These are phyloP conservation scores for Lactarius trivialis DNA, from an alignment of 768 basidiomycete species.

Conservation along the genomic window DNA sequence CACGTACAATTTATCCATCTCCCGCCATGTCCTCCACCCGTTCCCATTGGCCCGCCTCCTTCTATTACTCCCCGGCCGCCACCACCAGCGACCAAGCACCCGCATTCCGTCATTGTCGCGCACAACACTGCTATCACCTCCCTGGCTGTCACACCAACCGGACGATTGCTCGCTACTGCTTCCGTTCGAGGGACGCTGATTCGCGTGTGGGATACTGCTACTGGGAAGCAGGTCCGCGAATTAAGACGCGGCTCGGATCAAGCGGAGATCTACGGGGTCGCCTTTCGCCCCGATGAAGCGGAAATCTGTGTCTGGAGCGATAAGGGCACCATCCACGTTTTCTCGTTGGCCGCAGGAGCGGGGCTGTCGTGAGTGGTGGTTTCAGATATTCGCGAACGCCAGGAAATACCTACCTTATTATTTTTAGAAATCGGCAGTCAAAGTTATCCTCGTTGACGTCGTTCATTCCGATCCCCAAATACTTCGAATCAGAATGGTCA, in stretches of 20 bases:
- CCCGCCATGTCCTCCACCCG: constrained; percentile 65
- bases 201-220: constrained; percentile 74
- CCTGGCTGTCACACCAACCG: constrained; percentile 70
- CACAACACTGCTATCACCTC: constrained; percentile 76
- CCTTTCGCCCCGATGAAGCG: constrained; percentile 78
- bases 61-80: constrained; percentile 48
- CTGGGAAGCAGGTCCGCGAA: constrained; percentile 70
- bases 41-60: constrained; percentile 49
- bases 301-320: constrained; percentile 92
- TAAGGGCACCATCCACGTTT: constrained; percentile 90
- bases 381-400: background rate
- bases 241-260: constrained; percentile 83
- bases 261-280: constrained; percentile 86
- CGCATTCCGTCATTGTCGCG: constrained; percentile 76
- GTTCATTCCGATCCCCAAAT: constrained; percentile 78
- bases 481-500: constrained; percentile 95
- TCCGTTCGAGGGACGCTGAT: constrained; percentile 80
- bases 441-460: constrained; percentile 73
- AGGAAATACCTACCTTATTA: background rate
- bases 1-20: constrained; percentile 86
- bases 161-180: constrained; percentile 75
- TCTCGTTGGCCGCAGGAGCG: constrained; percentile 57
- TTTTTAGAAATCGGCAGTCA: constrained; percentile 74
- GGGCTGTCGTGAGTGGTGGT: constrained; percentile 56
- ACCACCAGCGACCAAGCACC: constrained; percentile 51